A percentile compares a stretch with the other conserved stretches of the same genome.
Evolutionary conservation across 495 filamentous ascomycete species (phyloP).

Genomic region (Penicillium robsamsonii): DNA sequence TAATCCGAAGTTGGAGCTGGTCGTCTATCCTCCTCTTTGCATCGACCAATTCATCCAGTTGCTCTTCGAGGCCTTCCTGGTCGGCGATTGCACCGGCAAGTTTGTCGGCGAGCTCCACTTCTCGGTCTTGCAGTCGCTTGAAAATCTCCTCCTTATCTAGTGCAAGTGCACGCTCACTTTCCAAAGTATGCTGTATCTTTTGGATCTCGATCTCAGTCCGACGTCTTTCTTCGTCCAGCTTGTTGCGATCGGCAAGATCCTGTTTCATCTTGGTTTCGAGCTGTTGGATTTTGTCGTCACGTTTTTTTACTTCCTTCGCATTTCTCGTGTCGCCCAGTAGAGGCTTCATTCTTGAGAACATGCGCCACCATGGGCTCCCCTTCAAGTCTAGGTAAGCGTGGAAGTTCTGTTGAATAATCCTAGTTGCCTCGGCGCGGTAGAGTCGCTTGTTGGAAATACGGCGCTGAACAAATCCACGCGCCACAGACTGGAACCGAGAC

Average conservation of each 20-base stretch:
- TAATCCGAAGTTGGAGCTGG: slow-evolving; percentile 72
- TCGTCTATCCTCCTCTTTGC: slow-evolving; percentile 89
- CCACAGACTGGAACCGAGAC: slow-evolving; percentile 87
- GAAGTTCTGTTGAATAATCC: slow-evolving; percentile 93
- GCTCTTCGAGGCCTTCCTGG: slow-evolving; percentile 89
- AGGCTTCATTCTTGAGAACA: slow-evolving; percentile 95
- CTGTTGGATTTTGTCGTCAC: slow-evolving; percentile 88
- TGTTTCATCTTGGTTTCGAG: slow-evolving; percentile 79
- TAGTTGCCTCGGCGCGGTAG: slow-evolving; percentile 89
- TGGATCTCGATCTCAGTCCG: slow-evolving; percentile 84
- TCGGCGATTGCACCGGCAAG: slow-evolving; percentile 90
- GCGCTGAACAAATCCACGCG: slow-evolving; percentile 84
- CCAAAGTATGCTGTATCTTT: slow-evolving; percentile 84
- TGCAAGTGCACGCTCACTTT: slow-evolving; percentile 91
- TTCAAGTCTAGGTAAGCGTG: slow-evolving; percentile 83
- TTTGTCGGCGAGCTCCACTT: slow-evolving; percentile 88
- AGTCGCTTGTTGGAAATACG: slow-evolving; percentile 86
- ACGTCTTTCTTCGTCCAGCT: slow-evolving; percentile 86
- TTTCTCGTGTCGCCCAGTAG: slow-evolving; percentile 87
- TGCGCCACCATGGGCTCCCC: slow-evolving; percentile 92
- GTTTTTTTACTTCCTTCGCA: slow-evolving; percentile 85
- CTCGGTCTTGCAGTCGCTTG: slow-evolving; percentile 84
- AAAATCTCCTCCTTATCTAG: slow-evolving; percentile 99
- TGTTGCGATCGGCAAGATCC: slow-evolving; percentile 71
- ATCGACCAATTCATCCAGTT: slow-evolving; percentile 83